A percentile compares a stretch with the other conserved stretches of the same genome.
Evolutionary conservation across 2,329 filamentous ascomycete species (phyloP).

Genomic region (Fusarium sp.): DNA sequence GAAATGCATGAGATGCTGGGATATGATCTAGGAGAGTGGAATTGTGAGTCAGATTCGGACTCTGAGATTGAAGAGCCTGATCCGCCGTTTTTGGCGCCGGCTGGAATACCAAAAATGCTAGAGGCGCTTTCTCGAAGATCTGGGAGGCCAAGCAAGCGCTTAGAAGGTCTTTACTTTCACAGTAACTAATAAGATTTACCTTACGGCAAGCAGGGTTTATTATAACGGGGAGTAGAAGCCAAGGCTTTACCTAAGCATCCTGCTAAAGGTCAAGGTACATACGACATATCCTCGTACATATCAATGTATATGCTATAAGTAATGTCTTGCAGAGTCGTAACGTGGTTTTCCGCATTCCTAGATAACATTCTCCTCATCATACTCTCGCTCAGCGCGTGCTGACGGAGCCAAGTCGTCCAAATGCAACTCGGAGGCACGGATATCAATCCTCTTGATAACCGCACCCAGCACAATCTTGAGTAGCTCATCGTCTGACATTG

Average conservation of each 20-base stretch:
- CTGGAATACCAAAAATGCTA: conserved; percentile 14
- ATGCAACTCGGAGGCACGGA: conserved; percentile 24
- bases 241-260: too few relatives aligned
- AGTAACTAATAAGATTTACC: too few relatives aligned
- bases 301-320: neutral
- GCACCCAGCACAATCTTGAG: conserved; percentile 23
- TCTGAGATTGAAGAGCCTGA: neutral
- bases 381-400: conserved; percentile 18
- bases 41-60: neutral
- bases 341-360: neutral
- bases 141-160: neutral
- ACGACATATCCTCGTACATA: too few relatives aligned
- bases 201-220: too few relatives aligned
- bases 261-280: too few relatives aligned
- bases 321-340: neutral
- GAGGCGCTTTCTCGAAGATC: neutral
- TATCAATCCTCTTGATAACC: conserved; percentile 22
- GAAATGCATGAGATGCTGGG: conserved; percentile 4
- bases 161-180: neutral
- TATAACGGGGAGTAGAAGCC: too few relatives aligned
- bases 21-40: neutral
- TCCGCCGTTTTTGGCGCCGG: neutral
- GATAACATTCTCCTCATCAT: conserved; percentile 14
- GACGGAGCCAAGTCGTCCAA: conserved; percentile 8
- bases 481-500: conserved; percentile 21